These are phyloP conservation scores for Oryza meyeriana DNA, from an alignment of 176 grass and related monocot species.

Conservation along the genomic window DNA sequence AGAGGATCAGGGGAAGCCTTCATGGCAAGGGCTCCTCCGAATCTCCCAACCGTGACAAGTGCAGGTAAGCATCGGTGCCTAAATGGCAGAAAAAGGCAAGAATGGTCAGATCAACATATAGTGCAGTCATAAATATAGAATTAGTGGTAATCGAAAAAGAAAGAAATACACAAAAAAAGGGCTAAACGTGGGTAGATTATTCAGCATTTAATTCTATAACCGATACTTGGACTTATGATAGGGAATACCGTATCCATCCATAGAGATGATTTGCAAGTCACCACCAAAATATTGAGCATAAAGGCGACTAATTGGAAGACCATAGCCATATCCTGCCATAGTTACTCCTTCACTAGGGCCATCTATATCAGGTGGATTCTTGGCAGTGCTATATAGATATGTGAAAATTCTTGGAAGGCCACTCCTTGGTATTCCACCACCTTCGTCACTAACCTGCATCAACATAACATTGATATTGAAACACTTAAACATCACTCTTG, in stretches of 20 bases:
- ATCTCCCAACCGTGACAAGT: constrained; percentile 69
- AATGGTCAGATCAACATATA: neutral
- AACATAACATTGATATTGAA: constrained; percentile 25
- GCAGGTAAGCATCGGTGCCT: constrained; percentile 78
- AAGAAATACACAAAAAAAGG: neutral
- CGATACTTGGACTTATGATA: too few species aligned
- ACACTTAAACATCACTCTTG: neutral
- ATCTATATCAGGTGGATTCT: constrained; percentile 58
- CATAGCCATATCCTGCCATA: constrained; percentile 76
- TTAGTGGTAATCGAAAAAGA: neutral
- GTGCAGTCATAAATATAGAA: neutral
- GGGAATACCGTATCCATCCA: constrained; percentile 83
- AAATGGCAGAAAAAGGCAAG: neutral
- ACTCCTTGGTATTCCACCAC: constrained; percentile 80
- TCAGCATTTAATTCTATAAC: too few species aligned
- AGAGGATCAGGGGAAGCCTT: constrained; percentile 2
- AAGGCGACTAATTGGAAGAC: constrained; percentile 63
- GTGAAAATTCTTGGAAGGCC: constrained; percentile 86
- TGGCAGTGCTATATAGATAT: constrained; percentile 77
- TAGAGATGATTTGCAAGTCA: constrained; percentile 81
- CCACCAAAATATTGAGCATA: constrained; percentile 80
- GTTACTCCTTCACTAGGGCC: constrained; percentile 23
- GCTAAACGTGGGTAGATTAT: neutral
- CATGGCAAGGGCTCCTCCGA: constrained; percentile 69
- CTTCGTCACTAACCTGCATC: constrained; percentile 80